phyloP scores from a whole-genome alignment of 305 asterid species.

The Fraxinus velutina region DNA sequence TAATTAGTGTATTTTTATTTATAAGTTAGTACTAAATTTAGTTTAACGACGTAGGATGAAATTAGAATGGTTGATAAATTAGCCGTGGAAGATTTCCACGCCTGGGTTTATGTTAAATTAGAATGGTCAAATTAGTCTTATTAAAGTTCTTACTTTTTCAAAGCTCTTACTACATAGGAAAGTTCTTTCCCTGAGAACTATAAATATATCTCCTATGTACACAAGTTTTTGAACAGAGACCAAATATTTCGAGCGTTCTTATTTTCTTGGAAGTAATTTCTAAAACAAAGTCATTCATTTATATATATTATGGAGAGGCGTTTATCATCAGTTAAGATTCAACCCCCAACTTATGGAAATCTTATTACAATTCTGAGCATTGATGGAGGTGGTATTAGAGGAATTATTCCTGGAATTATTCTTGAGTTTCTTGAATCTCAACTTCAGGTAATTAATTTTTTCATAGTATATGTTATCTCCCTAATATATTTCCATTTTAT shows the following conservation, averaged over 20 bases:
- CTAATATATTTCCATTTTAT: no score
- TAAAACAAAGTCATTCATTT: not conserved
- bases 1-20: no score
- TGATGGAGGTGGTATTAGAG: slow-evolving; percentile 53
- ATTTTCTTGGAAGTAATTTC: not conserved
- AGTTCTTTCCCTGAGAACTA: not conserved
- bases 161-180: no score
- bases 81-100: not conserved
- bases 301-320: slow-evolving; percentile 1
- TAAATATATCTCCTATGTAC: not conserved
- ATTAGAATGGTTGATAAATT: no score
- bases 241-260: not conserved
- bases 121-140: no score
- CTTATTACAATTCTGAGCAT: slow-evolving; percentile 41
- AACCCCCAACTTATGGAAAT: slow-evolving; percentile 31
- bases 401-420: slow-evolving; percentile 38
- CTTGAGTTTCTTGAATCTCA: slow-evolving; percentile 44
- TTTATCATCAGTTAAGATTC: slow-evolving; percentile 20
- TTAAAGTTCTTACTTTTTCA: no score
- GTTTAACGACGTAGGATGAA: not conserved
- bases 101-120: not conserved
- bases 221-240: not conserved
- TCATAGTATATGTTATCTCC: not conserved
- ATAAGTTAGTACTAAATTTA: no score
- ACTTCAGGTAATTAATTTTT: slow-evolving; percentile 32